Conservation (phyloP, 2,329 filamentous ascomycete genomes). For the Huntiella decipiens region DNA sequence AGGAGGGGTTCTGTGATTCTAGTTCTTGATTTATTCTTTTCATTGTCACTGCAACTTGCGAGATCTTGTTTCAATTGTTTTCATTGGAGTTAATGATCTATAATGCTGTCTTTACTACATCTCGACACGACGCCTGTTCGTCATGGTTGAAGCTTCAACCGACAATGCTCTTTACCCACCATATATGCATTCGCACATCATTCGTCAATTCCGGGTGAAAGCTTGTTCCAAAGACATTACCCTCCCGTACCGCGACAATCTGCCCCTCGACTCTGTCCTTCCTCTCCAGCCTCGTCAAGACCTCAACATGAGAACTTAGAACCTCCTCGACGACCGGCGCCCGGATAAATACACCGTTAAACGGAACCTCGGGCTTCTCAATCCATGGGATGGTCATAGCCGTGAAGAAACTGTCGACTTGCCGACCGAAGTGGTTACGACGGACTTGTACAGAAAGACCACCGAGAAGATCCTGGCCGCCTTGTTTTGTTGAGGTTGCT, state of each 20-base stretch:
- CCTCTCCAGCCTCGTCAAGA: constrained; percentile 43
- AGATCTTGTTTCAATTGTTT: no score
- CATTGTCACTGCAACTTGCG: no score
- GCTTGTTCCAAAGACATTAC: constrained; percentile 82
- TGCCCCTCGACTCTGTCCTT: constrained; percentile 35
- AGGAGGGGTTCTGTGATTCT: no score
- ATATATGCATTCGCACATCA: constrained; percentile 73
- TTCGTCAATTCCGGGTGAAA: constrained; percentile 89
- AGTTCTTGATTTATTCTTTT: no score
- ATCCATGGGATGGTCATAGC: constrained; percentile 57
- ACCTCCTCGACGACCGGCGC: constrained; percentile 84
- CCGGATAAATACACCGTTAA: constrained; percentile 78
- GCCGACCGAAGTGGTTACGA: constrained; percentile 85
- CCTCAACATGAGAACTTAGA: constrained; percentile 32
- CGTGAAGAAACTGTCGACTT: constrained; percentile 78
- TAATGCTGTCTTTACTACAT: no score
- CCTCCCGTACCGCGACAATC: constrained; percentile 76
- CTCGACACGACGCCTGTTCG: no score
- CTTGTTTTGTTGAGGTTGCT: constrained; percentile 73
- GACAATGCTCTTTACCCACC: constrained; percentile 47
- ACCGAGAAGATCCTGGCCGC: constrained; percentile 82
- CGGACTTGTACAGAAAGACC: constrained; percentile 81
- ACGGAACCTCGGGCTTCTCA: constrained; percentile 21
- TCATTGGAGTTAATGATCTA: no score
- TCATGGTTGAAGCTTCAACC: no score